Evolutionary conservation across 345 rosid species (phyloP).

Genomic region (Populus nigra): DNA sequence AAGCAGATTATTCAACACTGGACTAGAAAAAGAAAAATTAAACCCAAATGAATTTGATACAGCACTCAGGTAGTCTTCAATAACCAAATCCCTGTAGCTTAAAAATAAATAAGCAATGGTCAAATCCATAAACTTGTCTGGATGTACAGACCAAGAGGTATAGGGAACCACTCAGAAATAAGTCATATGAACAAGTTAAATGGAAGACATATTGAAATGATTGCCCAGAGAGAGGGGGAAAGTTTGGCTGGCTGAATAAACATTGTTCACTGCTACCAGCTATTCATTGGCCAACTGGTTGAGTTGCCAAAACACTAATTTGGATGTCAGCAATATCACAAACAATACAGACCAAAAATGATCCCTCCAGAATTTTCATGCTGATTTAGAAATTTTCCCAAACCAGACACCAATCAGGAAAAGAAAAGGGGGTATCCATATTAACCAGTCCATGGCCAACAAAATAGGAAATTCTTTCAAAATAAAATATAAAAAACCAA

Average conservation of each 20-base stretch:
- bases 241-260: background rate
- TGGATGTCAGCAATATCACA: background rate
- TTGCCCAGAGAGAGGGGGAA: background rate
- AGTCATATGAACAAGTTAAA: background rate
- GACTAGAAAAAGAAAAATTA: background rate
- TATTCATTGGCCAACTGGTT: background rate
- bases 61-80: background rate
- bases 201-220: background rate
- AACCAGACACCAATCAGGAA: background rate
- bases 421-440: background rate
- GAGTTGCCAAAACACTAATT: background rate
- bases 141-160: background rate
- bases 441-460: background rate
- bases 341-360: background rate
- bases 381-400: background rate
- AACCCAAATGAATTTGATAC: background rate
- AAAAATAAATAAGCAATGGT: background rate
- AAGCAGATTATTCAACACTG: conserved; percentile 1
- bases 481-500: conserved; percentile 24
- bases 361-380: background rate
- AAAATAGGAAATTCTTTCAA: background rate
- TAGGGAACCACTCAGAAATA: background rate
- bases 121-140: background rate
- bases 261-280: background rate
- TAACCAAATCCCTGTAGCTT: background rate